Conservation (phyloP, 148 eudicot species). For the Diospyros lotus region DNA sequence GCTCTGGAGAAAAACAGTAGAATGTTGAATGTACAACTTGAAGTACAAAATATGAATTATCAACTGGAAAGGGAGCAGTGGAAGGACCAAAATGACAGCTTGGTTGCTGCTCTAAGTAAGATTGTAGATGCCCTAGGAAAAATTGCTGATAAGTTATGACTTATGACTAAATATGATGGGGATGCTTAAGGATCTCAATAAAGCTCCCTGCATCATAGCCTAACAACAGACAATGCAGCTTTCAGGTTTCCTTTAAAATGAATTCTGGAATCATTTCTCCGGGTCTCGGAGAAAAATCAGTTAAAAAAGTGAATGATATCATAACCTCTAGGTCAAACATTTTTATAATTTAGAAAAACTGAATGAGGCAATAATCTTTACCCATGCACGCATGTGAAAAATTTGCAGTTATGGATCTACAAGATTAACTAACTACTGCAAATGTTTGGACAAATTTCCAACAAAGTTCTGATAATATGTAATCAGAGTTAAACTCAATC, state of each 20-base stretch:
- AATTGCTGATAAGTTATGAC: slow-evolving; percentile 52
- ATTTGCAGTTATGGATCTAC: neutral
- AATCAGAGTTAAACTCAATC: slow-evolving; percentile 13
- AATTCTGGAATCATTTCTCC: too few relatives aligned
- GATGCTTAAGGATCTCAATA: neutral
- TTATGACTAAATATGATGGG: slow-evolving; percentile 12
- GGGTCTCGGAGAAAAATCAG: too few relatives aligned
- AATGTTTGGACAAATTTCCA: neutral
- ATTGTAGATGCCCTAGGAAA: slow-evolving; percentile 42
- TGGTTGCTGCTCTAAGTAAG: slow-evolving; percentile 49
- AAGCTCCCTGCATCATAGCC: neutral
- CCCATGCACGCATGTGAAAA: neutral
- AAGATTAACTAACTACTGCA: neutral
- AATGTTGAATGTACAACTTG: slow-evolving; percentile 41
- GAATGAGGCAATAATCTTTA: neutral
- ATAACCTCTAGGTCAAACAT: neutral
- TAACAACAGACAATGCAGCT: neutral
- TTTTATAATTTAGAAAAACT: neutral
- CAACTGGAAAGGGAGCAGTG: slow-evolving; percentile 47
- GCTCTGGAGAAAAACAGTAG: slow-evolving; percentile 40
- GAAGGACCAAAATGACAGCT: slow-evolving; percentile 37
- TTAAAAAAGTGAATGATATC: neutral
- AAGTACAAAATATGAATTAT: slow-evolving; percentile 34
- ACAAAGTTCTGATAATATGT: neutral
- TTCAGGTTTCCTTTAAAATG: neutral